Conservation (phyloP, 257 asterid genomes). For the Thymus mandschuricus region DNA sequence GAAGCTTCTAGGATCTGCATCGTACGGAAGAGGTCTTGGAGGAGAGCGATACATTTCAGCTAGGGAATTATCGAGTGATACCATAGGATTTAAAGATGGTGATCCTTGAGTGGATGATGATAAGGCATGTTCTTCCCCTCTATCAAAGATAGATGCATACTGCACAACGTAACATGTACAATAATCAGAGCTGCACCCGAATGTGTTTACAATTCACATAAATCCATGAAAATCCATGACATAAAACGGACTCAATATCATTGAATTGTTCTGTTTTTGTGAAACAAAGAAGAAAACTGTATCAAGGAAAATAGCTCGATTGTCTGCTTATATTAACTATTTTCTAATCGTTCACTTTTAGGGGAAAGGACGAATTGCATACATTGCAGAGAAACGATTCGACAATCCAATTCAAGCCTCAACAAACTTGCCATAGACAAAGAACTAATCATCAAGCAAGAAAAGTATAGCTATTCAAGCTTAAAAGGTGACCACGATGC, state of each 20-base stretch:
- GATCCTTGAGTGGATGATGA: constrained; percentile 60
- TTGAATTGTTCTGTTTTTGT: neutral
- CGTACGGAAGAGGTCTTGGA: constrained; percentile 95
- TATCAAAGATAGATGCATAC: constrained; percentile 71
- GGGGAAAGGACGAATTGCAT: neutral
- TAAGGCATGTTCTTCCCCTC: constrained; percentile 66
- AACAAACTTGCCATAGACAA: neutral
- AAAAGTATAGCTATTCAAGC: neutral
- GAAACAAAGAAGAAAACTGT: neutral
- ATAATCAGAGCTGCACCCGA: constrained; percentile 21
- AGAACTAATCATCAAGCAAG: constrained; percentile 16
- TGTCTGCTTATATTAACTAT: constrained; percentile 4
- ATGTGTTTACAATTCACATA: constrained; percentile 11
- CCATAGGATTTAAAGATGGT: constrained; percentile 56
- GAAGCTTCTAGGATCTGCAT: constrained; percentile 74
- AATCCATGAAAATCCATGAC: constrained; percentile 5
- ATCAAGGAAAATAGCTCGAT: neutral
- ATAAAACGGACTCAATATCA: neutral
- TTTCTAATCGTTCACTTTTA: neutral
- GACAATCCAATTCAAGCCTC: constrained; percentile 13
- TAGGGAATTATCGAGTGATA: constrained; percentile 72
- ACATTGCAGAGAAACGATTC: neutral
- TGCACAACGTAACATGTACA: constrained; percentile 44
- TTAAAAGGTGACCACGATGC: neutral
- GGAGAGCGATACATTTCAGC: constrained; percentile 85